phyloP scores from a whole-genome alignment of 225 moss, liverwort and hornwort genomes.

The Sphagnum contortum region DNA sequence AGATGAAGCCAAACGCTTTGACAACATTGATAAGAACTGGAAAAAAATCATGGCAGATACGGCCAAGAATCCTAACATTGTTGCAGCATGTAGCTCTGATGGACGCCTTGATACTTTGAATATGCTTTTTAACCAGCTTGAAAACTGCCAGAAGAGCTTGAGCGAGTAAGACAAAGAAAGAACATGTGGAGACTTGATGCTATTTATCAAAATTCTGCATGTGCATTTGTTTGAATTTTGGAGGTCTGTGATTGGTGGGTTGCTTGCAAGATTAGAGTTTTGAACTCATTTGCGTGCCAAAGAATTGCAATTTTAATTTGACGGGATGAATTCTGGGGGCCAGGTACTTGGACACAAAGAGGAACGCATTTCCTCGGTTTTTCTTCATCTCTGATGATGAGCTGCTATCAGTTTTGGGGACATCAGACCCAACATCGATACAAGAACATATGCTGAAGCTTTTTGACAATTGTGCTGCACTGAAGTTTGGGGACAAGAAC shows the following conservation, averaged over 20 bases:
- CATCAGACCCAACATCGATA: slow-evolving; percentile 70
- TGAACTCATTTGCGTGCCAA: not conserved
- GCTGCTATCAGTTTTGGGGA: slow-evolving; percentile 67
- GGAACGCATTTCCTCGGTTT: slow-evolving; percentile 74
- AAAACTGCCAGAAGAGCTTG: slow-evolving; percentile 84
- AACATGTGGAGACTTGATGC: no score
- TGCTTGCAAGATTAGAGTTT: not conserved
- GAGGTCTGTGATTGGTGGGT: not conserved
- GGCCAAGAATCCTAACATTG: slow-evolving; percentile 47
- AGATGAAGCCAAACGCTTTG: slow-evolving; percentile 67
- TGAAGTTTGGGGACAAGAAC: slow-evolving; percentile 66
- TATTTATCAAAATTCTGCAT: no score
- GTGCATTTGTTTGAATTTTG: not conserved
- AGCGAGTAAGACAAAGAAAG: slow-evolving; percentile 41
- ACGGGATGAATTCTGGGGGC: not conserved
- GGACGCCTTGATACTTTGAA: slow-evolving; percentile 58
- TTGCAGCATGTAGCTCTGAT: slow-evolving; percentile 63
- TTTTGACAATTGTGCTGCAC: slow-evolving; percentile 73
- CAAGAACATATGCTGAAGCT: slow-evolving; percentile 88
- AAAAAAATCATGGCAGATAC: slow-evolving; percentile 82
- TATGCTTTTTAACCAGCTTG: slow-evolving; percentile 66
- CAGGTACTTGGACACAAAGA: slow-evolving; percentile 81
- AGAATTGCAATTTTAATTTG: not conserved
- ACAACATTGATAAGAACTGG: slow-evolving; percentile 64
- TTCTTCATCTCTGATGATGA: slow-evolving; percentile 92